Evolutionary conservation across 306 rosid genomes (phyloP).

Genomic region (Amphicarpaea edgeworthii): DNA sequence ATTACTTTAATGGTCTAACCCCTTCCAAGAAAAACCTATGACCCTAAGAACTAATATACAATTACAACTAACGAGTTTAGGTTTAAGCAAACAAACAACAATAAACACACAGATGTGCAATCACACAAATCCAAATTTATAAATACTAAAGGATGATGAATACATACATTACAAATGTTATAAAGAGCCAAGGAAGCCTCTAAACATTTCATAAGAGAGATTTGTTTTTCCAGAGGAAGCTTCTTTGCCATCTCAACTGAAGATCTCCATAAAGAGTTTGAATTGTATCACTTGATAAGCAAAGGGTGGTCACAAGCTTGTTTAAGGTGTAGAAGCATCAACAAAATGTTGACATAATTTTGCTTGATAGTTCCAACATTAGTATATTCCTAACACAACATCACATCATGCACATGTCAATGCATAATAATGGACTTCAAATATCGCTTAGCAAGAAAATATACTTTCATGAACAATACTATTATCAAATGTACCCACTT

Average conservation of each 20-base stretch:
- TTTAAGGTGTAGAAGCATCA: too few species aligned
- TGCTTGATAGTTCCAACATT: too few species aligned
- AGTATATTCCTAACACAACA: constrained; percentile 22
- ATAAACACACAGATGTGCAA: background rate
- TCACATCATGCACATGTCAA: constrained; percentile 24
- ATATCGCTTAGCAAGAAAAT: constrained; percentile 26
- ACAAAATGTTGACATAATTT: too few species aligned
- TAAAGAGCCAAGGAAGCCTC: constrained; percentile 55
- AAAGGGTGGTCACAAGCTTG: too few species aligned
- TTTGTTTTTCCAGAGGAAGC: too few species aligned
- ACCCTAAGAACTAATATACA: constrained; percentile 13
- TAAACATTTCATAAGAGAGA: constrained; percentile 55
- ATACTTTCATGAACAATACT: constrained; percentile 5
- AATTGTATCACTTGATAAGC: too few species aligned
- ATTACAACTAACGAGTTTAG: background rate
- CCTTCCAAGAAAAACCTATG: constrained; percentile 7
- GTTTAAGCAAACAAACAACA: constrained; percentile 26
- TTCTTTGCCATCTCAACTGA: too few species aligned
- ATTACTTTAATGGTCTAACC: background rate
- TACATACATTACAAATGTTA: background rate
- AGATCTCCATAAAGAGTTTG: background rate
- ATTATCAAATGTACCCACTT: background rate
- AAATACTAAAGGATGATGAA: constrained; percentile 29
- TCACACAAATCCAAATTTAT: constrained; percentile 11
- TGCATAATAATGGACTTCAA: constrained; percentile 14